Evolutionary conservation across 2,329 filamentous ascomycete genomes (phyloP).

Genomic region (Botrytis fragariae): DNA sequence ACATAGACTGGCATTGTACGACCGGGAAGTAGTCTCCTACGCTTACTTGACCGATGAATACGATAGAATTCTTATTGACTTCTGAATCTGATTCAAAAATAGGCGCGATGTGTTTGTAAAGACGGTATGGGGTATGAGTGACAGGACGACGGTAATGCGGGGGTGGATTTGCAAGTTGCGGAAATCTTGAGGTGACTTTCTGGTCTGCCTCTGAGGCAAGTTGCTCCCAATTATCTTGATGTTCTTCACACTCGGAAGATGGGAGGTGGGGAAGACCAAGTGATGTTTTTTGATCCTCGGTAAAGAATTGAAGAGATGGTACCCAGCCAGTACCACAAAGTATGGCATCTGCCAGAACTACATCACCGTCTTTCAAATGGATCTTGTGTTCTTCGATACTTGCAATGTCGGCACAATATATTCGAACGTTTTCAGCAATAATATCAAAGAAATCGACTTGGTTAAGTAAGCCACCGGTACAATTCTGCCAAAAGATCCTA

Average conservation of each 20-base stretch:
- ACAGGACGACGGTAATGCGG: not conserved
- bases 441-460: constrained; percentile 34
- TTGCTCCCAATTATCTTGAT: not conserved
- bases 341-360: not conserved
- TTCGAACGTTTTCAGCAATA: constrained; percentile 27
- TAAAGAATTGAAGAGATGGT: not conserved
- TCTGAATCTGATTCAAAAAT: not conserved
- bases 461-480: constrained; percentile 33
- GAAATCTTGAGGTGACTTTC: not conserved
- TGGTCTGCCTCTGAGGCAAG: not conserved
- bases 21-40: not conserved
- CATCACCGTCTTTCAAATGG: not conserved
- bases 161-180: not conserved
- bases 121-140: not conserved
- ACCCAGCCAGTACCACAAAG: not conserved
- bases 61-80: not conserved
- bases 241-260: not conserved
- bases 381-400: not conserved
- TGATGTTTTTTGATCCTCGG: not conserved
- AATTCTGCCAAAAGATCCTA: constrained; percentile 35
- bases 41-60: not conserved
- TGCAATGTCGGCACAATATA: not conserved
- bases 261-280: not conserved
- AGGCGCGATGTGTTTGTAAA: not conserved
- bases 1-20: not conserved